A percentile compares a stretch with the other conserved stretches of the same genome.
Conservation (phyloP, 805 yeast species). For the Yarrowia sp. region DNA sequence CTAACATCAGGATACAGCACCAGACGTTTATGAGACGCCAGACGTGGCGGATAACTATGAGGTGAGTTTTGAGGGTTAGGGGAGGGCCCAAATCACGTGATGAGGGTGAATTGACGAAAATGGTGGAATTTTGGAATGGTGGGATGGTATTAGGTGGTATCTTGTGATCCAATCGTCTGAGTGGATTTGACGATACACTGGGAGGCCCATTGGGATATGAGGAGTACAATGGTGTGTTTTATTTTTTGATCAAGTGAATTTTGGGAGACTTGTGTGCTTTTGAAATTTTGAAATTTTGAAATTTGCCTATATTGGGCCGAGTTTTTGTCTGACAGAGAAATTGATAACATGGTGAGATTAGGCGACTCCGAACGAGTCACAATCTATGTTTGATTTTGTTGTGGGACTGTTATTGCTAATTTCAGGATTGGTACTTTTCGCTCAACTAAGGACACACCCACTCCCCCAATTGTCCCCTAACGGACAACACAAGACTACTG, state of each 20-base stretch:
- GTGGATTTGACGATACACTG: not conserved
- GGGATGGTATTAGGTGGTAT: not conserved
- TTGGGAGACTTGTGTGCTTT: not conserved
- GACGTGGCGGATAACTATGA: conserved; percentile 5
- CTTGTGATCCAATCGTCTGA: not conserved
- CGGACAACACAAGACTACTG: no score
- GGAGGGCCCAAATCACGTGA: not conserved
- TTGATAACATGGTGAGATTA: no score
- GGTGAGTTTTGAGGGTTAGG: not conserved
- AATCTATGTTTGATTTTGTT: no score
- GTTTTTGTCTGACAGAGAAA: no score
- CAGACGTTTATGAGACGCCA: conserved; percentile 25
- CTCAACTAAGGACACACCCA: no score
- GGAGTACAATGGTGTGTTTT: not conserved
- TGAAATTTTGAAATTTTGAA: not conserved
- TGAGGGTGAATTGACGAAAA: no score
- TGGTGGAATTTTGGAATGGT: not conserved
- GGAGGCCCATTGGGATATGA: not conserved
- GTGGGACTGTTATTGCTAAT: no score
- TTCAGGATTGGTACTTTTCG: no score
- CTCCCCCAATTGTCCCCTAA: no score
- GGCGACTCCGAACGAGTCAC: no score
- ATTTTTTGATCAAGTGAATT: not conserved
- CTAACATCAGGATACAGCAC: conserved; percentile 21
- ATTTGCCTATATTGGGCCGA: no score